Base-by-base conservation (phyloP, 2,329 filamentous ascomycete genomes). In the Emergomyces africanus region DNA sequence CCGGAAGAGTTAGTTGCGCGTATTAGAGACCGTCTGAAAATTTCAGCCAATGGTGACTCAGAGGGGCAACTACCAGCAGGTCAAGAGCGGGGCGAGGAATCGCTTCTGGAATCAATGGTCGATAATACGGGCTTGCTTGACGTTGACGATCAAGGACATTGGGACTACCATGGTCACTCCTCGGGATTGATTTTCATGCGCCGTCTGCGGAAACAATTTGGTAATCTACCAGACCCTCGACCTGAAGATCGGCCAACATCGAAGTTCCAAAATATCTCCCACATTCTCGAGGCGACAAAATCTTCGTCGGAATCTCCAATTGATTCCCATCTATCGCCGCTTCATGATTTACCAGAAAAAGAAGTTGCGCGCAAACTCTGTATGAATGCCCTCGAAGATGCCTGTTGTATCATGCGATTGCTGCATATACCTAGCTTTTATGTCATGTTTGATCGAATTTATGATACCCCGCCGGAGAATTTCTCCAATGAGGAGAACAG, bases 91-190 rank as follows among this genome's bases (percentile, higher is more conserved):
- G 80, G 80, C 35, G 80, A 85, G 50, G 89, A 92, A 64, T 83
- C 83, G 12, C 83, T 92, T 64, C 78, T 99, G 30, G 86, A 92
- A 69, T 95, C 91, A 33, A 97, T 99, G 92, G 90, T 97, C 60
- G 88, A 92, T 69, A 89, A 89, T 48, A 90, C 92, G 2, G 94
- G 92, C 41, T 88, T 91, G 69, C 80, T 99, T 20, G 92, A 97
- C 67, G 80, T 97, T 39, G 90, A 95, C 66, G 92, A 97, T 65
- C 84, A 86, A 66, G 92, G 92, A 48, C 85, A 94, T 66, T 95
- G 90, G 85, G 91, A 97, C 72, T 99, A 96, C 67, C 90, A 95
- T 69, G 94, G 94, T 54, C 88, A 89, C 63, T 96, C 92, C 0
- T 97, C 94, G 0, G 91, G 92, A 2, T 82, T 91, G 49, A 89